Evolutionary conservation across 768 basidiomycete genomes (phyloP), one percentile per base, ranked within the genome.

Genomic region (Hericium coralloides): DNA sequence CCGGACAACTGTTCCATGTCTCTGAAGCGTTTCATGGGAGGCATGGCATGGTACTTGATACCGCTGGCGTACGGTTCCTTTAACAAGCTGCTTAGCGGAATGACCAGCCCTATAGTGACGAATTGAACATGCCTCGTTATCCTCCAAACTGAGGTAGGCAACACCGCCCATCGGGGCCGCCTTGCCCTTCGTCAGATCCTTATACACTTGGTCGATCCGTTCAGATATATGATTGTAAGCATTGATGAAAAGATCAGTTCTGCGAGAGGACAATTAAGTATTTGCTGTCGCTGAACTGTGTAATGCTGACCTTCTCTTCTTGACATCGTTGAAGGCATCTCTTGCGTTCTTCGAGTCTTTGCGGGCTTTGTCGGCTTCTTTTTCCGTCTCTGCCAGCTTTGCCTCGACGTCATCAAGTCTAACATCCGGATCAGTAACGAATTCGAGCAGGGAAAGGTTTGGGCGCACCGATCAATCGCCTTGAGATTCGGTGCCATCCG

Each of bases 11-110:
- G 95, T 58, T 98, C 95, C 95, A 98, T 98, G 68, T 98, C 97
- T 59, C 95, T 81, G 79, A 98, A 98, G 2, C 94, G 89, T 69
- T 99, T 99, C 87, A 98, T 95, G 0, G 97, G 97, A 0, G 97
- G 97, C 97, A 98, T 99, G 1, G 95, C 95, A 66, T 98, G 95
- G 68, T 98, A 98, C 70, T 97, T 98, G 74, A 99, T 92, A 55
- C 97, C 92, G 38, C 82, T 84, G 20, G 75, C 76, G 61, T 93
- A 93, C 1, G 92, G 91, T 71, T 91, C 89, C 89, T 89, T 59
- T 53, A 56, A 43, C 4, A 9, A 52, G 14, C 49, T 38, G 18
- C n/a, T 48, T 12, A 17, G 39, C 14, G 60, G 59, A 43, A 39
- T 31, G 51, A 12, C 8, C 17, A 37, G 20, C 20, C 9, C 9